Evolutionary conservation across 441 rosid species (phyloP).

Genomic region (Gossypium schwendimanii): DNA sequence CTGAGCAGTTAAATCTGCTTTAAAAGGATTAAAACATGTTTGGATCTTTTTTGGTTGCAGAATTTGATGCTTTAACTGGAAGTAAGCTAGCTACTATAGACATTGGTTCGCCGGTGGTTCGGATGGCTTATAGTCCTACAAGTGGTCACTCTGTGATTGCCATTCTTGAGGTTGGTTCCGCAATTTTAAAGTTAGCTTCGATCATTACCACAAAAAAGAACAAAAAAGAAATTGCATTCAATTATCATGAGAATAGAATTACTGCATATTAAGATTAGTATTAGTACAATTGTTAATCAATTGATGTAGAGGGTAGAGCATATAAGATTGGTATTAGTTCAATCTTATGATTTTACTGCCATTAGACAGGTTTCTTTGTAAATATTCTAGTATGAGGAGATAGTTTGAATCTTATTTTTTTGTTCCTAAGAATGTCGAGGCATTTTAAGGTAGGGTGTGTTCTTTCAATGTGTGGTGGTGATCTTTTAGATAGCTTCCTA

Average conservation of each 20-base stretch:
- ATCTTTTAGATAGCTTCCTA: not conserved
- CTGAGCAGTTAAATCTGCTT: slow-evolving; percentile 10
- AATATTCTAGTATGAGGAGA: not conserved
- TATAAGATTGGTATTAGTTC: not conserved
- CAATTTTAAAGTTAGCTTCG: not conserved
- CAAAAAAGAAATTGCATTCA: not conserved
- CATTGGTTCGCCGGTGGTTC: slow-evolving; percentile 78
- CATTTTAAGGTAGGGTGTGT: not conserved
- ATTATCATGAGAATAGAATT: not conserved
- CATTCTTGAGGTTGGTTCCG: slow-evolving; percentile 63
- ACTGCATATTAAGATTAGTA: not conserved
- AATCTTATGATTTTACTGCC: slow-evolving; percentile 6
- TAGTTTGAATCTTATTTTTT: not conserved
- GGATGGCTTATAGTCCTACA: slow-evolving; percentile 83
- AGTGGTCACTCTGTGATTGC: slow-evolving; percentile 80
- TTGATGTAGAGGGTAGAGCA: not conserved
- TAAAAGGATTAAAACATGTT: not conserved
- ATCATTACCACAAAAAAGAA: not conserved
- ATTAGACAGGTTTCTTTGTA: not conserved
- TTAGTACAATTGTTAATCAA: not conserved
- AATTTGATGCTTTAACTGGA: slow-evolving; percentile 91
- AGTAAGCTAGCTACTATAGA: slow-evolving; percentile 79
- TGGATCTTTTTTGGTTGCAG: slow-evolving; percentile 31
- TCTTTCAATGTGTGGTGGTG: not conserved
- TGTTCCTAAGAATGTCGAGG: not conserved